Base-by-base conservation (phyloP, 345 rosid genomes). In the Salix exigua region DNA sequence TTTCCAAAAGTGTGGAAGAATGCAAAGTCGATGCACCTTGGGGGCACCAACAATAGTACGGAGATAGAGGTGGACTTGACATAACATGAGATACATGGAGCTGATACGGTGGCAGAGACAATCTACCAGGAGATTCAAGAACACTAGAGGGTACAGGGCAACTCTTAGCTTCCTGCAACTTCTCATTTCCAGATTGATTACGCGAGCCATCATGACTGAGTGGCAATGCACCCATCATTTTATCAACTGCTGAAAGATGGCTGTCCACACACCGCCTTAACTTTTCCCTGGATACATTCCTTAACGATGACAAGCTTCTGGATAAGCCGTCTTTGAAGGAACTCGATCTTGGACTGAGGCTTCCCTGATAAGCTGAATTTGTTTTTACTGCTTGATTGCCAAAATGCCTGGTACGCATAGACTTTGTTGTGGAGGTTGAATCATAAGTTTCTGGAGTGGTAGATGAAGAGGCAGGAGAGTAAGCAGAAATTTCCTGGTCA, bases 21-120 rank as follows among this genome's bases (percentile, higher is more conserved):
- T 89, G 92, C 21, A 83, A 72, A 9, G 87, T 60, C 51, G 97
- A 78, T 42, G 88, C 68, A 80, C 84, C 88, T 26, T 85, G 87
- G 35, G 98, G 97, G 70, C 99, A 96, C 97, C 97, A 91, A 77
- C 97, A 92, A 82, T 94, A 96, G 77, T 90, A 86, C 11, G 99
- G 99, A 67, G 99, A 85, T 79, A 87, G 80, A 31, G 94, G 89
- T 63, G 90, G 78, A 48, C 78, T 81, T 37, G 88, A 75, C 66
- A 93, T 75, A 46, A 78, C 84, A 16, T 79, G 87, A 30, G 89
- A 80, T 25, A 76, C 77, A 5, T 86, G 79, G 46, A 82, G 77
- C 44, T 81, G 35, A 64, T 81, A n/a, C 25, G 80, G 71, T 1
- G 91, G 87, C 19, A 62, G 44, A 17, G 83, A 65, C 53, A 88